phyloP scores from a whole-genome alignment of 1,284 basidiomycete species.

The Omphalotus olearius region DNA sequence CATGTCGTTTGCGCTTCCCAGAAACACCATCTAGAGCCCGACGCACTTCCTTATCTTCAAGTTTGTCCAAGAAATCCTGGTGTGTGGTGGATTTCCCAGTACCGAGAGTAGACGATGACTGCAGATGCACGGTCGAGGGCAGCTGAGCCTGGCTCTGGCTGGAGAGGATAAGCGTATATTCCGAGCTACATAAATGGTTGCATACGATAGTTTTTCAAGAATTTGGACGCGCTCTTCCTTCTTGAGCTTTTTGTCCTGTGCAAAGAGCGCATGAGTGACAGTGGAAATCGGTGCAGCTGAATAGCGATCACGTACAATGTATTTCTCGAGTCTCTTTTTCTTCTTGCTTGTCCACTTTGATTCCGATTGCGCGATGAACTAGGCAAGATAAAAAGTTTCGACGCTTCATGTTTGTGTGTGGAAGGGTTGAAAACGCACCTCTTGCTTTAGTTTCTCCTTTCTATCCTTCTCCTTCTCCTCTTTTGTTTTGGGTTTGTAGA shows the following conservation, averaged over 20 bases:
- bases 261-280: background rate
- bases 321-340: slow-evolving; percentile 79
- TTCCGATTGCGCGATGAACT: slow-evolving; percentile 58
- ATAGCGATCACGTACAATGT: slow-evolving; percentile 54
- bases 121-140: slow-evolving; percentile 51
- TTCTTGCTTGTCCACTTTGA: slow-evolving; percentile 77
- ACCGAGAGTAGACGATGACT: slow-evolving; percentile 77
- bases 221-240: slow-evolving; percentile 75
- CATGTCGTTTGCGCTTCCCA: slow-evolving; percentile 43
- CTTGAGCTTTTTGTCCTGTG: slow-evolving; percentile 80
- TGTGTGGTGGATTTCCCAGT: slow-evolving; percentile 61
- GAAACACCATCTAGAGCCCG: slow-evolving; percentile 44
- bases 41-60: slow-evolving; percentile 58
- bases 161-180: slow-evolving; percentile 24
- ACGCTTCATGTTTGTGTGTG: slow-evolving; percentile 2
- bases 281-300: slow-evolving; percentile 1
- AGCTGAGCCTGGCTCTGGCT: slow-evolving; percentile 74
- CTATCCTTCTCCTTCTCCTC: slow-evolving; percentile 60
- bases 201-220: slow-evolving; percentile 76
- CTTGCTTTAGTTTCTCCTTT: slow-evolving; percentile 54
- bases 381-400: slow-evolving; percentile 9
- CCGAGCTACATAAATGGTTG: slow-evolving; percentile 17
- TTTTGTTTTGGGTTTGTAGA: slow-evolving; percentile 53
- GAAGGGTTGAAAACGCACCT: slow-evolving; percentile 39
- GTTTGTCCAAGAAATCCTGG: slow-evolving; percentile 50